Evolutionary conservation across 1,284 basidiomycete genomes (phyloP).

Genomic region (Clitocybe nebularis): DNA sequence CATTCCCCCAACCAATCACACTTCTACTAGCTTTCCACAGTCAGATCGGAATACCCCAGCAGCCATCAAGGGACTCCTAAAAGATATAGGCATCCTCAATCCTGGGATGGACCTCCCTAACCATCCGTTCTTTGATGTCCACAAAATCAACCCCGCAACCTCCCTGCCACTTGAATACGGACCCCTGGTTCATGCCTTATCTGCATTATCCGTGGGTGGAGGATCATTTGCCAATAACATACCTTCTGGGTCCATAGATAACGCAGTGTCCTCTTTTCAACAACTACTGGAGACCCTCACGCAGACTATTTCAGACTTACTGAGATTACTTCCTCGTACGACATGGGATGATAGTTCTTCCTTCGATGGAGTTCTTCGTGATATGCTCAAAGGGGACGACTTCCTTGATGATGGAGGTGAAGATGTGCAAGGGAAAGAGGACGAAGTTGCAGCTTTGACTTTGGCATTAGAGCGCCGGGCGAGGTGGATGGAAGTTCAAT

Average conservation of each 20-base stretch:
- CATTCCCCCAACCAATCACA: conserved; percentile 35
- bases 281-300: conserved; percentile 80
- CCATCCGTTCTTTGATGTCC: conserved; percentile 70
- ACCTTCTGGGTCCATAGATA: conserved; percentile 78
- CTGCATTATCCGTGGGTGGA: conserved; percentile 78
- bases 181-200: conserved; percentile 78
- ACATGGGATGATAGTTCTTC: conserved; percentile 86
- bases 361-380: conserved; percentile 77
- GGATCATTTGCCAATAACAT: conserved; percentile 79
- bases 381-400: conserved; percentile 83
- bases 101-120: conserved; percentile 61
- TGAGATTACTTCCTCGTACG: conserved; percentile 76
- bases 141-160: conserved; percentile 64
- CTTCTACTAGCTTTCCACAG: conserved; percentile 53
- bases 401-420: conserved; percentile 72
- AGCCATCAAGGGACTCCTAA: conserved; percentile 56
- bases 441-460: conserved; percentile 78
- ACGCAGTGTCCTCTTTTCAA: conserved; percentile 81
- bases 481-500: conserved; percentile 85
- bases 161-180: conserved; percentile 78
- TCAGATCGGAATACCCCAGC: conserved; percentile 51
- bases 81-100: conserved; percentile 58
- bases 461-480: conserved; percentile 78
- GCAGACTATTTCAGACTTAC: conserved; percentile 78
- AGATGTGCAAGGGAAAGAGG: conserved; percentile 59